Conservation (phyloP, 2,329 filamentous ascomycete species). For the Trichoderma atroviride region DNA sequence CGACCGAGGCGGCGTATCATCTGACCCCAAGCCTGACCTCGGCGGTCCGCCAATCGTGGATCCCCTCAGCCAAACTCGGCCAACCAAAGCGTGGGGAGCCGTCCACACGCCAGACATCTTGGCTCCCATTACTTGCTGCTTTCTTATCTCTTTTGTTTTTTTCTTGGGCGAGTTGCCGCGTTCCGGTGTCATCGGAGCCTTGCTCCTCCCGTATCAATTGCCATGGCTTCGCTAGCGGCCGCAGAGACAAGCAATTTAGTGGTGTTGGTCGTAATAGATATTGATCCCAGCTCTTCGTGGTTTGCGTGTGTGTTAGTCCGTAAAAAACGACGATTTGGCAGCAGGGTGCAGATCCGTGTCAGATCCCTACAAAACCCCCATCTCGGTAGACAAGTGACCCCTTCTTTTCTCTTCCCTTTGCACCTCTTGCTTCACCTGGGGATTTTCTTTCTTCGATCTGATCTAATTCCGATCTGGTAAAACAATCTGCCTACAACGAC, state of each 20-base stretch:
- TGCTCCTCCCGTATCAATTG: neutral
- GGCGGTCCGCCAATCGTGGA: slow-evolving; percentile 18
- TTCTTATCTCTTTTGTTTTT: neutral
- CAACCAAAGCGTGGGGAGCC: slow-evolving; percentile 16
- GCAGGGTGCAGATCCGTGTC: slow-evolving; percentile 12
- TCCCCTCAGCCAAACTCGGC: slow-evolving; percentile 2
- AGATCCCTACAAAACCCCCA: slow-evolving; percentile 2
- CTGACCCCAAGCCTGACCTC: slow-evolving; percentile 14
- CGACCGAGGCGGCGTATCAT: slow-evolving; percentile 21
- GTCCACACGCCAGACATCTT: slow-evolving; percentile 7
- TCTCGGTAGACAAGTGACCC: neutral
- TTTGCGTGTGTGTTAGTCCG: neutral
- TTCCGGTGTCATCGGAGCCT: slow-evolving; percentile 2
- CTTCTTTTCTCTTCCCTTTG: neutral
- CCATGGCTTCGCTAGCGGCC: neutral
- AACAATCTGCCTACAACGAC: neutral
- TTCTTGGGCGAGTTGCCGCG: neutral
- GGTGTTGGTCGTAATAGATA: neutral
- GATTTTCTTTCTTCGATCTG: neutral
- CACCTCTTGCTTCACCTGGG: neutral
- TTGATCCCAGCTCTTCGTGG: neutral
- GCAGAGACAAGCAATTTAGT: neutral
- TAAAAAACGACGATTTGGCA: neutral
- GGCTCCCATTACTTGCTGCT: neutral
- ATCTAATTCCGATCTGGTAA: neutral